Percentiles rank a stretch among this genome's conserved stretches.
Conservation (phyloP, 2,329 filamentous ascomycete species). For the Immersiporthe knoxdaviesiana region DNA sequence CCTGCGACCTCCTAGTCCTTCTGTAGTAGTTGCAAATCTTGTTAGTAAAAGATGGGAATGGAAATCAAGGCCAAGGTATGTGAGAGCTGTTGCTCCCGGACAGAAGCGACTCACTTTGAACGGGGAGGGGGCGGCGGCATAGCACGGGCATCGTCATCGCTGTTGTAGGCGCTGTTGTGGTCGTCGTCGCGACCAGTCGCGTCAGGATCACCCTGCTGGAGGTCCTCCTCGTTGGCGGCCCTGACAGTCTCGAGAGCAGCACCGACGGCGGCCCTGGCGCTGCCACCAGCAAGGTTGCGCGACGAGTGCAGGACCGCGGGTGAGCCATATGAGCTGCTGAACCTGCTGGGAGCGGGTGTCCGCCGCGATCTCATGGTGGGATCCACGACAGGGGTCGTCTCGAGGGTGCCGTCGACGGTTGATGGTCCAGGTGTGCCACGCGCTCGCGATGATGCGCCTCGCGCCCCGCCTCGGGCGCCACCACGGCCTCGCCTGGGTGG, state of each 20-base stretch:
- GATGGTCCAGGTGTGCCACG: constrained; percentile 14
- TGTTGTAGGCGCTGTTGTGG: background rate
- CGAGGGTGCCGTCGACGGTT: constrained; percentile 9
- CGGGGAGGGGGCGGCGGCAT: constrained; percentile 11
- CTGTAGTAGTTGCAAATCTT: background rate
- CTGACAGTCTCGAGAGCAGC: constrained; percentile 8
- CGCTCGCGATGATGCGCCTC: constrained; percentile 15
- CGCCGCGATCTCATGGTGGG: constrained; percentile 13
- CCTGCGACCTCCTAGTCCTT: background rate
- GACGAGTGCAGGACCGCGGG: constrained; percentile 21
- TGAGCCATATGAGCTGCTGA: constrained; percentile 38
- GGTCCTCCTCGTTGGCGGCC: constrained; percentile 12
- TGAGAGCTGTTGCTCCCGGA: background rate
- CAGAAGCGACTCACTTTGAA: constrained; percentile 1
- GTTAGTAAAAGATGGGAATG: constrained; percentile 4
- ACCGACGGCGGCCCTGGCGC: constrained; percentile 10
- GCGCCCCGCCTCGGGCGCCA: constrained; percentile 4
- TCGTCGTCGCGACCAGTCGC: constrained; percentile 1
- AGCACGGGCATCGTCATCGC: background rate
- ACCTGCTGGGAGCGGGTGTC: constrained; percentile 32
- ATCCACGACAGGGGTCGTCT: constrained; percentile 12
- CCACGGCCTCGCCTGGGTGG: constrained; percentile 26
- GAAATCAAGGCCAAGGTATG: background rate
- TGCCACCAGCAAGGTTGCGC: constrained; percentile 5
- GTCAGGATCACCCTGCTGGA: background rate